Evolutionary conservation across 805 yeast species (phyloP).

Genomic region (Ogataea allantospora): DNA sequence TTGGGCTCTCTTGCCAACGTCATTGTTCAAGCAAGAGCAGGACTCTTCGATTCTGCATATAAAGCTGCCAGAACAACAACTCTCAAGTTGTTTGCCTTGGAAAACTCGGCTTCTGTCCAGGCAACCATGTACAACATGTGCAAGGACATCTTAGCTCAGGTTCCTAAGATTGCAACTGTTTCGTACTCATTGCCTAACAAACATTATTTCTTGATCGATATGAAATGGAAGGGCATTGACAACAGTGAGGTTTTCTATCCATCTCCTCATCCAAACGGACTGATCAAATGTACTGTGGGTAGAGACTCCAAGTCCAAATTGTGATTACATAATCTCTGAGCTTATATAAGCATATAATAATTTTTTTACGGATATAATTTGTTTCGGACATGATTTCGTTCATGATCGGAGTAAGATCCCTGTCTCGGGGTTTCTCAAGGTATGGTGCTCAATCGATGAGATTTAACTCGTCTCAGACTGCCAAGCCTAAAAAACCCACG

Average conservation of each 20-base stretch:
- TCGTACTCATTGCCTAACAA: constrained; percentile 84
- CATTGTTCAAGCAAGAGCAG: constrained; percentile 50
- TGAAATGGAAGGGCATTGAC: constrained; percentile 79
- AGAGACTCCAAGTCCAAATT: constrained; percentile 61
- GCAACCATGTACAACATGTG: constrained; percentile 96
- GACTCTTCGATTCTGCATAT: constrained; percentile 65
- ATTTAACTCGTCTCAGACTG: constrained; percentile 19
- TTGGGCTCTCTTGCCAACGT: constrained; percentile 51
- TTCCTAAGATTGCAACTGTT: constrained; percentile 60
- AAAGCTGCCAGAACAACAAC: constrained; percentile 65
- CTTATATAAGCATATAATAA: constrained; percentile 6
- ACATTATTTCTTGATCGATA: constrained; percentile 80
- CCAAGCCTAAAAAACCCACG: constrained; percentile 33
- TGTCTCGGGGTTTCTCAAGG: background rate
- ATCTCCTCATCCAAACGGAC: constrained; percentile 88
- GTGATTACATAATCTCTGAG: constrained; percentile 25
- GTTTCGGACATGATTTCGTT: constrained; percentile 1
- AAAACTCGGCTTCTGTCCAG: constrained; percentile 91
- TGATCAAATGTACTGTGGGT: constrained; percentile 82
- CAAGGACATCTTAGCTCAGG: constrained; percentile 59
- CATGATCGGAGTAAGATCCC: constrained; percentile 4
- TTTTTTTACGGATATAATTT: background rate
- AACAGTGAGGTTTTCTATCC: constrained; percentile 87
- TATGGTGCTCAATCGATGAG: constrained; percentile 9
- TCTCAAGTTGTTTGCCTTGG: constrained; percentile 74